Evolutionary conservation across 148 eudicot species (phyloP), one percentile per base, ranked within the genome.

Genomic region (Simmondsia chinensis): DNA sequence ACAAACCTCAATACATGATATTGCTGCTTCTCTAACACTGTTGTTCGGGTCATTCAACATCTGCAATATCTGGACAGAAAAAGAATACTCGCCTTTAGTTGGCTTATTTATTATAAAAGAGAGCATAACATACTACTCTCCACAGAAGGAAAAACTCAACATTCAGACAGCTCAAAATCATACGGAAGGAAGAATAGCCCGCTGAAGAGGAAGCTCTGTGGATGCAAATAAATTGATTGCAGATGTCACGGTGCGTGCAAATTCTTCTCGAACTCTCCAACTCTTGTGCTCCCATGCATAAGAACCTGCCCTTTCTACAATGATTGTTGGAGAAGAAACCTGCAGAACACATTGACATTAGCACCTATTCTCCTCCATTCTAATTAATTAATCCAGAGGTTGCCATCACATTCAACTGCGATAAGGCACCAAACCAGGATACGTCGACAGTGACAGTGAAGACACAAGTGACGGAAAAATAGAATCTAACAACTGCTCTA

Each of bases 111-210:
- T n/a, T n/a, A n/a, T n/a, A n/a, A n/a, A n/a, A n/a, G n/a, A n/a
- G n/a, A n/a, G n/a, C n/a, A n/a, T n/a, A n/a, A n/a, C n/a, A n/a
- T n/a, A n/a, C n/a, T n/a, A n/a, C n/a, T n/a, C n/a, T n/a, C n/a
- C n/a, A n/a, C n/a, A n/a, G n/a, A n/a, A n/a, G n/a, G n/a, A n/a
- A n/a, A n/a, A n/a, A n/a, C n/a, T n/a, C n/a, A n/a, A n/a, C n/a
- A n/a, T n/a, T n/a, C n/a, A n/a, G n/a, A n/a, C n/a, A n/a, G n/a
- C n/a, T n/a, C n/a, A n/a, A n/a, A 23, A 59, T 25, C 86, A 60
- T 82, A 91, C 99, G 28, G 80, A 78, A 45, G 99, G 94, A 52
- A 91, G 94, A 66, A 91, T 85, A 60, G 99, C 94, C 46, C 96
- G 86, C 45, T 85, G 94, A 44, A 91, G 86, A 20, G 99, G 99